Conservation (phyloP, 345 rosid genomes). For the Sisymbrium altissimum region DNA sequence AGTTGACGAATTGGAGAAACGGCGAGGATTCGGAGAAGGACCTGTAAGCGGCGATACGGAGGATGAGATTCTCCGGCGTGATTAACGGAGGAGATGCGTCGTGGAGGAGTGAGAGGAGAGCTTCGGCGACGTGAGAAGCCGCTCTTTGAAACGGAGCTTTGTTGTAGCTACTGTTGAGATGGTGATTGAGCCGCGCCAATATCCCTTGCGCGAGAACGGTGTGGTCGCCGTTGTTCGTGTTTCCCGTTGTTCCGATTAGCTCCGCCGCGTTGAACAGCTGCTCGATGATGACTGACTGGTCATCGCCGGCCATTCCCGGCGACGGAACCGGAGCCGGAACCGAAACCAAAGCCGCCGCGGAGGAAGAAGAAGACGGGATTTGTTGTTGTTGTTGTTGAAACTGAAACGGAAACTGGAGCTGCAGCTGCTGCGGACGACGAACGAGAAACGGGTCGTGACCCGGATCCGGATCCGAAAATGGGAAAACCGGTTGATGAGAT, state of each 20-base stretch:
- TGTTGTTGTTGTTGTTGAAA: conserved; percentile 35
- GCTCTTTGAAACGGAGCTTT: conserved; percentile 64
- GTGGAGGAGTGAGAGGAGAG: conserved; percentile 58
- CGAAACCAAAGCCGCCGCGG: conserved; percentile 5
- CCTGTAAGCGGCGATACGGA: conserved; percentile 77
- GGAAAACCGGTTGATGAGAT: conserved; percentile 29
- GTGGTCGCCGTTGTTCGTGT: conserved; percentile 42
- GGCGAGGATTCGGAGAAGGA: conserved; percentile 91
- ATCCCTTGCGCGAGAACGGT: conserved; percentile 97
- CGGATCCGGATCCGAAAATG: conserved; percentile 42
- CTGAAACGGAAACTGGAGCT: conserved; percentile 36
- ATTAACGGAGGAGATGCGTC: conserved; percentile 25
- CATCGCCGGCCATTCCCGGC: conserved; percentile 48
- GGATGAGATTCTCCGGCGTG: conserved; percentile 52
- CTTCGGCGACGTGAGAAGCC: conserved; percentile 76
- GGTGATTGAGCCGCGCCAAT: conserved; percentile 99
- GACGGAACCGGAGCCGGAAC: conserved; percentile 15
- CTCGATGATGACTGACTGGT: conserved; percentile 64
- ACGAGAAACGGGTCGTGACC: conserved; percentile 42
- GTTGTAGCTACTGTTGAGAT: conserved; percentile 69
- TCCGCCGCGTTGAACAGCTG: conserved; percentile 86
- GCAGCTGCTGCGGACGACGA: conserved; percentile 45
- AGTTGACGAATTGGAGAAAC: conserved; percentile 73
- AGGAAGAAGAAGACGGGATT: conserved; percentile 24
- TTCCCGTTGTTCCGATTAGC: conserved; percentile 56